Base-by-base conservation (phyloP, 2,329 filamentous ascomycete species). In the Trichoderma afroharzianum region DNA sequence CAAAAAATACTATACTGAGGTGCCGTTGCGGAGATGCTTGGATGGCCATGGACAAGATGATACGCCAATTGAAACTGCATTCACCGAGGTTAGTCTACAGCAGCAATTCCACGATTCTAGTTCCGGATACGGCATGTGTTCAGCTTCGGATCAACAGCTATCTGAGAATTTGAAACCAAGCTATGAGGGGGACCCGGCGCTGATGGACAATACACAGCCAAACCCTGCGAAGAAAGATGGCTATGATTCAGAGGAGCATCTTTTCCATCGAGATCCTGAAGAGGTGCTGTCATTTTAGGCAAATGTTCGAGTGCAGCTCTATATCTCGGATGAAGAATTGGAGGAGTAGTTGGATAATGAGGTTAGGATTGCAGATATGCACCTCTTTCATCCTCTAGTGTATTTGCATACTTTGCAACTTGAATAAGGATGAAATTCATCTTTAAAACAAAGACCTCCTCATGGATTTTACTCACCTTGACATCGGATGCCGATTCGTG, bases 211-310 rank as follows among this genome's bases (percentile, higher is more conserved):
- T 9, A 14, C 15, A 50, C 8, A 26, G 26, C 11, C 28, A 7
- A 43, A 15, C 9, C 5, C 11, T 57, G 15, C 21, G 30, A 26
- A 26, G 21, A 7, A 39, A 18, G 21, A 11, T 11, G 9, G 1
- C 11, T 21, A 12, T 12, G 6, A 24, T 28, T 9, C 4, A 28
- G 57, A 30, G 4, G 33, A 50, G 24, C 47, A 53, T 6, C 21
- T 59, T n/a, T n/a, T 73, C 21, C 59, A 71, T 30, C 62, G 76
- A 66, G 67, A 75, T 57, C 72, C 76, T 12, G 69, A 72, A 26
- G 78, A 80, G n/a, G 77, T 78, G n/a, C 50, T 69, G 30, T 73
- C 77, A 67, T 81, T 80, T 64, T 81, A 79, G 80, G 71, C 74
- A 11, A 73, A 76, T 72, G 78, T 81, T 24, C 76, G 80, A 24